Evolutionary conservation across 2,329 filamentous ascomycete genomes (phyloP).

Genomic region (Fusarium liriodendri): DNA sequence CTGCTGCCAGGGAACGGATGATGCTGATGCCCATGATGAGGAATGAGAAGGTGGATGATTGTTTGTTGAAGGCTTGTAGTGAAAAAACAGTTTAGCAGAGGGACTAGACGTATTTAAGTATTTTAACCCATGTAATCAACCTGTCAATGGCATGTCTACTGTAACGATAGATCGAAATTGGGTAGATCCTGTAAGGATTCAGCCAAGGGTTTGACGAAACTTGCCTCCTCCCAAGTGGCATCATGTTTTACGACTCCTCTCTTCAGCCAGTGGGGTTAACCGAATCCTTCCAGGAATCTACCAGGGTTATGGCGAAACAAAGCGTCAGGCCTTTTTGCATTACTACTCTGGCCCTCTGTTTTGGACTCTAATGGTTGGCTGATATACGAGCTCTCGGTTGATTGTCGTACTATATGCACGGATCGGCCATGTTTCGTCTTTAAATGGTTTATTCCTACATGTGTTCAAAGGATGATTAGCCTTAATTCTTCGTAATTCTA

Average conservation of each 20-base stretch:
- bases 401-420: neutral
- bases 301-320: neutral
- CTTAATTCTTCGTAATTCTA: neutral
- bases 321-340: neutral
- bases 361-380: neutral
- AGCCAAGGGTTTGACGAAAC: neutral
- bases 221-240: neutral
- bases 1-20: neutral
- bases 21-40: neutral
- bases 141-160: neutral
- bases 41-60: neutral
- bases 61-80: neutral
- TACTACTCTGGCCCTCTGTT: neutral
- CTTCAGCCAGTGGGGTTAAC: neutral
- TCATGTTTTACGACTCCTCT: neutral
- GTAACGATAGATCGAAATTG: constrained; percentile 1
- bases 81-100: neutral
- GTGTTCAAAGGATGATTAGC: neutral
- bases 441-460: neutral
- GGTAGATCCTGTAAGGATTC: neutral
- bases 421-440: neutral
- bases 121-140: neutral
- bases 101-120: neutral
- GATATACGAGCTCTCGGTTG: neutral
- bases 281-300: neutral